Evolutionary conservation across 2,329 filamentous ascomycete species (phyloP).

Genomic region (Fusarium chaquense): DNA sequence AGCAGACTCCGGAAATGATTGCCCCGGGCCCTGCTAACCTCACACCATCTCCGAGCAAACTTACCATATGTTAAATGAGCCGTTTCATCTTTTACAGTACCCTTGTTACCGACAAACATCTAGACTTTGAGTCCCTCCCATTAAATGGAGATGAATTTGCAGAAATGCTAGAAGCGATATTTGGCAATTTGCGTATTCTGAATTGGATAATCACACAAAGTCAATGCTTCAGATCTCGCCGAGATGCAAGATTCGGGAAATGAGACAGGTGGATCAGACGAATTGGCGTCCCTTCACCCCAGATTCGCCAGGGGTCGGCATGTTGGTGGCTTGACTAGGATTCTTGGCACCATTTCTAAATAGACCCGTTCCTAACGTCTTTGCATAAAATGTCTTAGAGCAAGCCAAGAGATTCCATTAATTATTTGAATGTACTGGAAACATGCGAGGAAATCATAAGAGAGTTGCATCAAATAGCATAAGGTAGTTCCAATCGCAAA

Average conservation of each 20-base stretch:
- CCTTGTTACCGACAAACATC: constrained; percentile 10
- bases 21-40: not conserved
- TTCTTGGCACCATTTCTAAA: constrained; percentile 3
- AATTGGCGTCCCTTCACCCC: constrained; percentile 30
- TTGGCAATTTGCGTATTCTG: constrained; percentile 26
- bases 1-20: not conserved
- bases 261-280: constrained; percentile 28
- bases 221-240: constrained; percentile 13
- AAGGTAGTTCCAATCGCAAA: constrained; percentile 22
- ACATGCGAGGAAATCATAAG: not conserved
- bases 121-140: constrained; percentile 1
- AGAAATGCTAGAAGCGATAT: constrained; percentile 12
- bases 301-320: constrained; percentile 32
- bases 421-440: not conserved
- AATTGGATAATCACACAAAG: not conserved
- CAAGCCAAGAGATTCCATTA: not conserved
- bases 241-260: constrained; percentile 35
- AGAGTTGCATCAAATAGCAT: constrained; percentile 19
- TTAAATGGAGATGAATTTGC: constrained; percentile 1
- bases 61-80: constrained; percentile 2
- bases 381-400: not conserved
- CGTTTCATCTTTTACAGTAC: constrained; percentile 4
- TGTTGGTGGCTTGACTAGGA: constrained; percentile 21
- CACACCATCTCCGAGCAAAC: not conserved
- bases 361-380: constrained; percentile 5